Evolutionary conservation across 2,329 filamentous ascomycete species (phyloP).

Genomic region (Alternaria conjuncta): DNA sequence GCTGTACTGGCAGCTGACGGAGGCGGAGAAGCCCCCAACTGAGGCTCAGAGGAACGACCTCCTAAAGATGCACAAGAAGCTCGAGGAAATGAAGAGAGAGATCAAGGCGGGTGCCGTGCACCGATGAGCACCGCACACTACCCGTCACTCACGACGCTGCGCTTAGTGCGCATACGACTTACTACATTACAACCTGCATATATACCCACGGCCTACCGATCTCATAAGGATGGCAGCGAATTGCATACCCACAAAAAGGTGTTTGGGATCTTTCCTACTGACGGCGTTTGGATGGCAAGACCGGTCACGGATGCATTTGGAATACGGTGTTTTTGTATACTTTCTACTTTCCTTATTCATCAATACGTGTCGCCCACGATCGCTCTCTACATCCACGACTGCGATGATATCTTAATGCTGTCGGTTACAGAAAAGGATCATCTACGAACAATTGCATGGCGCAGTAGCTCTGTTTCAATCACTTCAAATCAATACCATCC

Average conservation of each 20-base stretch:
- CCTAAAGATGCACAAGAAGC: conserved; percentile 60
- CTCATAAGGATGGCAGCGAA: conserved; percentile 15
- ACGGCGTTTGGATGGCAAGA: conserved; percentile 10
- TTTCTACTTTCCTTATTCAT: conserved; percentile 2
- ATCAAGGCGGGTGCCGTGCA: conserved; percentile 53
- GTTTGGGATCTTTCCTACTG: conserved; percentile 15
- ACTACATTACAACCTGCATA: conserved; percentile 23
- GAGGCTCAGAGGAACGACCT: conserved; percentile 60
- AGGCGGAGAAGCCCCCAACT: conserved; percentile 52
- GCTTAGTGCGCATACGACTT: conserved; percentile 16
- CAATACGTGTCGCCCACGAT: conserved; percentile 4
- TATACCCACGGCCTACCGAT: conserved; percentile 26
- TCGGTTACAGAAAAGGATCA: conserved; percentile 19
- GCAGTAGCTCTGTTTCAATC: not conserved
- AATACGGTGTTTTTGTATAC: conserved; percentile 15
- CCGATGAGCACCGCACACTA: conserved; percentile 21
- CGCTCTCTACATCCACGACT: conserved; percentile 18
- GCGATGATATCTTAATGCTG: conserved; percentile 19
- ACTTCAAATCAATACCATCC: not conserved
- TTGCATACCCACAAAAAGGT: conserved; percentile 26
- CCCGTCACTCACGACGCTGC: conserved; percentile 7
- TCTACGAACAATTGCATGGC: conserved; percentile 8
- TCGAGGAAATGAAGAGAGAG: conserved; percentile 65
- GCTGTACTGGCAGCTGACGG: conserved; percentile 58
- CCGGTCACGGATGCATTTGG: conserved; percentile 17